Base-by-base conservation (phyloP, 1,284 basidiomycete species). In the Ganoderma lucidum region DNA sequence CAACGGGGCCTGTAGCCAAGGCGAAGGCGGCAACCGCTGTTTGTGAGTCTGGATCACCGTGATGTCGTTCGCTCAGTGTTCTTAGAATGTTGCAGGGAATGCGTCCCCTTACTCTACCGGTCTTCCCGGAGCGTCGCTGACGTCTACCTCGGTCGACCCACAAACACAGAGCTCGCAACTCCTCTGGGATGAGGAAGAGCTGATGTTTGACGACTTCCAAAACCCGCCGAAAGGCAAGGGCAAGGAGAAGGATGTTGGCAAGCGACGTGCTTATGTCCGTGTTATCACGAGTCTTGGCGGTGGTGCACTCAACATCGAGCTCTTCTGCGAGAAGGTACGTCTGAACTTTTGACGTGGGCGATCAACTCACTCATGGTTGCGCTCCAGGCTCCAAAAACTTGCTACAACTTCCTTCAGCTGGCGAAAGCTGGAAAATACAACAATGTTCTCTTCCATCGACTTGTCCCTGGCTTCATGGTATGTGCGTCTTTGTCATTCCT, bases 391-490 rank as follows among this genome's bases (percentile, higher is more conserved):
- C 97, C 97, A 0, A 97, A 97, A 82, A 98, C 97, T 0, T 97
- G 96, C 77, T 99, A 98, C 81, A 99, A 99, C 81, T 99, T 99
- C 81, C 83, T 99, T 23, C 94, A 94, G 90, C 87, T 98, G 5
- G 96, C 96, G 0, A 90, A 90, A 73, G 84, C 91, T 44, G 96
- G 96, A 3, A 96, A 96, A 75, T 99, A 99, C 79, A 92, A 98
- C 75, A 85, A 95, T 75, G 92, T 90, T 70, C 79, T 93, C 41
- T 99, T 99, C 81, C 97, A 99, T 78, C 90, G 97, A 44, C 85
- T 98, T 62, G 96, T 99, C 15, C 96, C 96, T 6, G 97, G 95
- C 0, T 99, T 99, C 79, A 99, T 99, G 98, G 93, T 94, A 72
- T 62, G 84, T 79, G 4, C 23, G 23, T 39, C 3, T 10, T 8